These are phyloP conservation scores for Dalechampia spathulata DNA, from an alignment of 441 rosid genomes.

Conservation along the genomic window DNA sequence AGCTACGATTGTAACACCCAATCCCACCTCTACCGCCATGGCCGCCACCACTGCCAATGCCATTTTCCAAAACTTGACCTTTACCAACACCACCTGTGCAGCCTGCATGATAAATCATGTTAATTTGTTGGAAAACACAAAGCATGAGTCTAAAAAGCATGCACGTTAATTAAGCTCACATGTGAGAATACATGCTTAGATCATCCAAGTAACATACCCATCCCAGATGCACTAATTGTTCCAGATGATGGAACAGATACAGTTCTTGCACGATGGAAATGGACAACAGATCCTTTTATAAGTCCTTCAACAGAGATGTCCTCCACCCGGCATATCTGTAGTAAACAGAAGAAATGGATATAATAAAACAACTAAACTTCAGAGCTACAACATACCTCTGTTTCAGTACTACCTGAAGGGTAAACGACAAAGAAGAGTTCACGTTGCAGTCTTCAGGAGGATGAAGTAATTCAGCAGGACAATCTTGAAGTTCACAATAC, in stretches of 20 bases:
- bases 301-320: conserved; percentile 84
- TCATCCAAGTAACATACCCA: too few relatives aligned
- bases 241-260: conserved; percentile 71
- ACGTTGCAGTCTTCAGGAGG: conserved; percentile 99
- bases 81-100: conserved; percentile 95
- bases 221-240: conserved; percentile 79
- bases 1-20: conserved; percentile 59
- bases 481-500: conserved; percentile 66
- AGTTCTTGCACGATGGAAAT: conserved; percentile 93
- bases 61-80: conserved; percentile 66
- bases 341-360: conserved; percentile 20
- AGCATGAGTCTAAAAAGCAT: conserved; percentile 8
- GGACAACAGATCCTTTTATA: conserved; percentile 89
- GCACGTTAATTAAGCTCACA: conserved; percentile 3
- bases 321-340: conserved; percentile 97
- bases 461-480: conserved; percentile 79
- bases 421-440: conserved; percentile 90
- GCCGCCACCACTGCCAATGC: conserved; percentile 95
- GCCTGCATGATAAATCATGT: conserved; percentile 47
- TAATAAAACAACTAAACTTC: conserved; percentile 15
- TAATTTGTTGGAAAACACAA: not conserved
- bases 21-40: conserved; percentile 98
- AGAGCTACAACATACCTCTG: conserved; percentile 16
- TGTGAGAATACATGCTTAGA: conserved; percentile 12
- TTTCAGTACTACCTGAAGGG: conserved; percentile 76